Evolutionary conservation across 495 filamentous ascomycete genomes (phyloP), one percentile per base, ranked within the genome.

Genomic region (Neurospora sp.): DNA sequence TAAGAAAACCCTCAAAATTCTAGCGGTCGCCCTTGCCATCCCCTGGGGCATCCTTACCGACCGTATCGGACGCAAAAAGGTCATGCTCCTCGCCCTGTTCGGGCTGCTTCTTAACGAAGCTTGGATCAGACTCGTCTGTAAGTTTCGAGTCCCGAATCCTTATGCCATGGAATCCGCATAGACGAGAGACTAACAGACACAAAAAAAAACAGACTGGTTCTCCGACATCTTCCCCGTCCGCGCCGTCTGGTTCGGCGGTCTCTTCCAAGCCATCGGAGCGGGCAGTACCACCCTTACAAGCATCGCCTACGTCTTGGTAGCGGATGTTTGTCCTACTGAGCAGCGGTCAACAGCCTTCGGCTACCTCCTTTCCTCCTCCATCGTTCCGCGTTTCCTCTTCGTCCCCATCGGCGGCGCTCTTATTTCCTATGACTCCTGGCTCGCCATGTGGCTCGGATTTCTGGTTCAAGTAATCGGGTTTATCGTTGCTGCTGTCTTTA

Each of bases 241-340:
- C 21, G 76, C 74, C 10, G 78, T 88, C 24, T 90, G 88, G 89
- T 74, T 88, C 11, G 84, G 85, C 6, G 84, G 85, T 9, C 59
- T 89, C 70, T 81, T 83, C 19, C 84, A 82, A 76, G 71, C 87
- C 38, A 76, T 89, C 36, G 88, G 88, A 7, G 88, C 87, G 39
- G 87, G 87, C 0, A 80, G 81, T 0, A 84, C 84, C 4, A 84
- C 87, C 5, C 78, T 82, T 1, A 79, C 83, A 69, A 83, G 85
- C 1, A 81, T 88, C 39, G 82, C 85, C 45, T 89, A 83, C 81
- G 86, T 86, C 1, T 84, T 89, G 79, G 84, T 88, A 77, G 81
- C 86, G 0, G 88, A 90, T 77, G 83, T 90, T 8, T 86, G 85
- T 0, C 84, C 81, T 4, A 83, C 88, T 54, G 78, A 81, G 15